These are phyloP conservation scores for Volvox reticuliferus DNA, from an alignment of 139 green algal species.

Conservation along the genomic window DNA sequence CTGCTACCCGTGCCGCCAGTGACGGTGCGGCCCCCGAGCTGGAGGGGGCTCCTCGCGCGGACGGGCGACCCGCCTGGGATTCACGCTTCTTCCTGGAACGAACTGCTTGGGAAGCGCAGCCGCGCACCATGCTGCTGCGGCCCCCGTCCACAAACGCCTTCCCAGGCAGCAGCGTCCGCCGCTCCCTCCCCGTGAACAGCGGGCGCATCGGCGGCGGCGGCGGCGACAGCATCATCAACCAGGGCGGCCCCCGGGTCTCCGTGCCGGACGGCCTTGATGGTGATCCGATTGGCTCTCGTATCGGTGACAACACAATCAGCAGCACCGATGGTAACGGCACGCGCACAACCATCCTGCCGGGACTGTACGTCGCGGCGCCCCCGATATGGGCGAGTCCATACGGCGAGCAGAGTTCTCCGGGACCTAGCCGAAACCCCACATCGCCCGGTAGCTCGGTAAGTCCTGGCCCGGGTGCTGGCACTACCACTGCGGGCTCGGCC, in stretches of 20 bases:
- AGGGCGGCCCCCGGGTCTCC: neutral
- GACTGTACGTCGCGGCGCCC: neutral
- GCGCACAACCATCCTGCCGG: neutral
- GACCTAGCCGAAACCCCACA: neutral
- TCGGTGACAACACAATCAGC: neutral
- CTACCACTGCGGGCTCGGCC: neutral
- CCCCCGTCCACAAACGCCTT: constrained; percentile 15
- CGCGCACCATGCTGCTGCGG: constrained; percentile 21
- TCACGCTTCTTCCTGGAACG: neutral
- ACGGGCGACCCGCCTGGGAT: constrained; percentile 19
- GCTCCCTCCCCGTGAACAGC: neutral
- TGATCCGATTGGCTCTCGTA: neutral
- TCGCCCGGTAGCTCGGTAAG: neutral
- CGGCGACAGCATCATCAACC: neutral
- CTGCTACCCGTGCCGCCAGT: neutral
- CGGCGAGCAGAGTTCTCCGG: neutral
- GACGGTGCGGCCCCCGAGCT: neutral
- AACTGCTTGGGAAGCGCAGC: constrained; percentile 7
- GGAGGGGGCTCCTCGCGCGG: neutral
- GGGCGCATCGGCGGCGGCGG: neutral
- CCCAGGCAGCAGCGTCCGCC: neutral
- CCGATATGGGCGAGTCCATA: constrained; percentile 16
- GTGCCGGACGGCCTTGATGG: neutral
- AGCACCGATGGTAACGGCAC: neutral
- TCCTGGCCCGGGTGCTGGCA: too few relatives aligned